Evolutionary conservation across 1,284 basidiomycete species (phyloP), one percentile per base, ranked within the genome.

Genomic region (Afroboletus lepidellus): DNA sequence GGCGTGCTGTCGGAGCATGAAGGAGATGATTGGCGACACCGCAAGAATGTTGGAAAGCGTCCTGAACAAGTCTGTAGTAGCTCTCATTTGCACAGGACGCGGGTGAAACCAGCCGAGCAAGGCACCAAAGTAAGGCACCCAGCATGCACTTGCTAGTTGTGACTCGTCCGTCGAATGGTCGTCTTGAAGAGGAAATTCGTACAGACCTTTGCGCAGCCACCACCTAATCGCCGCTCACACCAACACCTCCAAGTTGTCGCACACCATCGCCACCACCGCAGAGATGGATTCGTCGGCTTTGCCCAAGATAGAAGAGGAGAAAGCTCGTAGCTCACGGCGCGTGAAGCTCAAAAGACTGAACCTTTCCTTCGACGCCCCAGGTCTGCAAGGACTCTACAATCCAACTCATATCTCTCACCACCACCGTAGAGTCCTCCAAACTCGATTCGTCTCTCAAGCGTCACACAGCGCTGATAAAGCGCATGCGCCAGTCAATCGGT

Each of bases 361-460:
- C 63, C 57, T 70, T 27, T 72, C 70, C 16, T 70, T 74, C 48
- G 65, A 70, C 32, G 66, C 70, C 12, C 73, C 74, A 75, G 83
- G 85, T 81, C 56, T 56, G 66, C 59, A 36, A 11, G 37, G 5
- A 66, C 59, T 18, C 39, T 36, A 27, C 53, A 45, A 32, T 51
- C 21, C 45, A 51, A 48, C 51, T 32, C 46, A 9, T 27, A 15
- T 53, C 27, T 50, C 56, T 62, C 51, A 60, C 45, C 25, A 41
- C 33, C 20, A 23, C 33, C 39, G 18, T 58, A 90, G 86, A 84
- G 61, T 69, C 77, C 9, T 74, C 77, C 16, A 90, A 81, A 65
- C 77, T 94, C 32, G 94, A 98, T 69, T 93, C 94, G 3, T 97
- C 94, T 33, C 73, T 98, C 53, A 98, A 94, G 73, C 86, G 92